These are phyloP conservation scores for Begonia fuchsioides DNA, from an alignment of 306 rosid genomes.

Conservation along the genomic window DNA sequence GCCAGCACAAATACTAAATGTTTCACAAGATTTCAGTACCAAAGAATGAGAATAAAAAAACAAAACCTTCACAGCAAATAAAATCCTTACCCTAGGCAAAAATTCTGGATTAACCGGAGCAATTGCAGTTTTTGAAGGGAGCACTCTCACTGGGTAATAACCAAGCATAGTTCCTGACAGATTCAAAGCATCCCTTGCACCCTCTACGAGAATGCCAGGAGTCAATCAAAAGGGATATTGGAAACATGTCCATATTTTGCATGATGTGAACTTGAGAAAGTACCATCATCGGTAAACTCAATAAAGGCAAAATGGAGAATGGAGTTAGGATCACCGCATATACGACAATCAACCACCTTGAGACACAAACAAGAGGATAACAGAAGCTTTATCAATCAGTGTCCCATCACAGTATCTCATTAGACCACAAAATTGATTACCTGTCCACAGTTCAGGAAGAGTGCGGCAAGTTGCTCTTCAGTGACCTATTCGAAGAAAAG, in stretches of 20 bases:
- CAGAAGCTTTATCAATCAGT: neutral
- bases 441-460: slow-evolving; percentile 27
- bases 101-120: slow-evolving; percentile 35
- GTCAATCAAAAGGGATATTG: neutral
- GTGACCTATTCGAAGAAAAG: slow-evolving; percentile 17
- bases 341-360: slow-evolving; percentile 35
- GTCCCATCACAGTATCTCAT: too few relatives aligned
- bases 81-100: slow-evolving; percentile 28
- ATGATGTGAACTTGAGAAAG: neutral
- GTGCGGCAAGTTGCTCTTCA: slow-evolving; percentile 31
- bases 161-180: slow-evolving; percentile 35
- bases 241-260: slow-evolving; percentile 1
- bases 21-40: too few relatives aligned
- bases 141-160: slow-evolving; percentile 33
- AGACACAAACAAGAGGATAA: neutral
- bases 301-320: slow-evolving; percentile 35
- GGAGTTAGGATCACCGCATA: slow-evolving; percentile 32
- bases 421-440: slow-evolving; percentile 10
- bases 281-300: slow-evolving; percentile 32
- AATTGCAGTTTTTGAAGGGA: slow-evolving; percentile 34
- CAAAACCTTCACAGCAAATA: too few relatives aligned
- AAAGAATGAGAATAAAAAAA: too few relatives aligned
- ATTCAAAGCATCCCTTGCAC: slow-evolving; percentile 29
- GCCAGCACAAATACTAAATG: too few relatives aligned
- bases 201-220: slow-evolving; percentile 14